A percentile compares a stretch with the other conserved stretches of the same genome.
phyloP scores from a whole-genome alignment of 257 asterid species.

The Fraxinus anomala region DNA sequence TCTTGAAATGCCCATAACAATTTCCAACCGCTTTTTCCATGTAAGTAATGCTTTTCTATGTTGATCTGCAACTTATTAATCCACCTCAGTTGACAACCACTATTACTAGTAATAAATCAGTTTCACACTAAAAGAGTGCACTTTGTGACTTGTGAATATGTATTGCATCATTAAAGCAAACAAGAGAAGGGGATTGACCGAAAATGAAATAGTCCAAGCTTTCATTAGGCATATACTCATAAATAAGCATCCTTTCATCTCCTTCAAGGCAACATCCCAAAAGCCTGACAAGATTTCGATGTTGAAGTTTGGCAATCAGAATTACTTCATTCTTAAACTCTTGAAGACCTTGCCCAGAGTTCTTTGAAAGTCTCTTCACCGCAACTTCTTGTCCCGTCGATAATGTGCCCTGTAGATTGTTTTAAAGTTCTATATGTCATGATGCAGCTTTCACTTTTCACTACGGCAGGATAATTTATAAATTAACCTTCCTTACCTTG shows the following conservation, averaged over 20 bases:
- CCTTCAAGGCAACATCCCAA: not conserved
- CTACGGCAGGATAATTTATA: not conserved
- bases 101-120: too few relatives aligned
- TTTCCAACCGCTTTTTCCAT: not conserved
- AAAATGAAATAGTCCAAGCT: not conserved
- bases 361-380: constrained; percentile 27
- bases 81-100: too few relatives aligned
- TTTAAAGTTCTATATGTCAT: not conserved
- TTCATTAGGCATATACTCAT: not conserved
- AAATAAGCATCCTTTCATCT: not conserved
- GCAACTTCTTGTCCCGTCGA: constrained; percentile 22
- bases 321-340: constrained; percentile 25
- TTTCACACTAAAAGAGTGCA: too few relatives aligned
- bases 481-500: not conserved
- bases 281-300: constrained; percentile 14
- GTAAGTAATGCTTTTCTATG: not conserved
- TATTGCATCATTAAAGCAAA: too few relatives aligned
- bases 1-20: not conserved
- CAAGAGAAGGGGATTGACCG: not conserved
- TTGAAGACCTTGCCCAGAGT: constrained; percentile 27
- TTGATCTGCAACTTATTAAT: not conserved
- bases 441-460: not conserved
- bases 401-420: constrained; percentile 21
- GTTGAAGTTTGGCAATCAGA: constrained; percentile 26
- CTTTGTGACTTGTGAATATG: not conserved